Percentiles rank a stretch among this genome's conserved stretches.
phyloP scores from a whole-genome alignment of 768 basidiomycete species.

The Rickenella mellea region DNA sequence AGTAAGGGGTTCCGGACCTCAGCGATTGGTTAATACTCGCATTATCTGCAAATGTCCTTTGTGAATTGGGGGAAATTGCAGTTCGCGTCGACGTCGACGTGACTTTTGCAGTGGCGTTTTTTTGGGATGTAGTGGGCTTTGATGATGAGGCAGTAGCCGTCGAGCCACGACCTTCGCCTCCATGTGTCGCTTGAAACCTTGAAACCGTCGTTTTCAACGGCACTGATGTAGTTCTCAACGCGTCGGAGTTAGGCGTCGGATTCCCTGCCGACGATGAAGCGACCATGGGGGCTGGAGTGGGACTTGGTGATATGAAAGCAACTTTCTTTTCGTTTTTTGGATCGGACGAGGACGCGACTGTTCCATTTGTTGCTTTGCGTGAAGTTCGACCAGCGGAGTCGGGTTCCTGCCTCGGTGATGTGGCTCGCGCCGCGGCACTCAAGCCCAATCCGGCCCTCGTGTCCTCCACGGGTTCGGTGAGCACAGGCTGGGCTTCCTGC shows the following conservation, averaged over 20 bases:
- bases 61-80: constrained; percentile 51
- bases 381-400: constrained; percentile 24
- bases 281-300: constrained; percentile 44
- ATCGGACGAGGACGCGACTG: constrained; percentile 27
- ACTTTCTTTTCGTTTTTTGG: constrained; percentile 63
- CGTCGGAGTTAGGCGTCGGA: constrained; percentile 27
- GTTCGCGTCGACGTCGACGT: constrained; percentile 49
- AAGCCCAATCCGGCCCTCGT: constrained; percentile 1
- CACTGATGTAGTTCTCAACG: constrained; percentile 18
- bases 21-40: constrained; percentile 53
- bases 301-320: constrained; percentile 76
- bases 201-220: constrained; percentile 58
- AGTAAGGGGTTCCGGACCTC: constrained; percentile 76
- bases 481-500: neutral
- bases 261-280: constrained; percentile 36
- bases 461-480: neutral
- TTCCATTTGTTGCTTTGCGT: constrained; percentile 30
- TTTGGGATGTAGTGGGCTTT: constrained; percentile 30
- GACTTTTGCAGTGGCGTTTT: neutral
- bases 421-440: constrained; percentile 4
- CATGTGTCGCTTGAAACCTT: constrained; percentile 68
- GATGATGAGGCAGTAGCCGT: constrained; percentile 50
- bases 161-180: constrained; percentile 58
- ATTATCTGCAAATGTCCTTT: constrained; percentile 34
- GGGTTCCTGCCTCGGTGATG: constrained; percentile 19